Evolutionary conservation across 2,329 filamentous ascomycete species (phyloP).

Genomic region (Sarocladiaceae sp.): DNA sequence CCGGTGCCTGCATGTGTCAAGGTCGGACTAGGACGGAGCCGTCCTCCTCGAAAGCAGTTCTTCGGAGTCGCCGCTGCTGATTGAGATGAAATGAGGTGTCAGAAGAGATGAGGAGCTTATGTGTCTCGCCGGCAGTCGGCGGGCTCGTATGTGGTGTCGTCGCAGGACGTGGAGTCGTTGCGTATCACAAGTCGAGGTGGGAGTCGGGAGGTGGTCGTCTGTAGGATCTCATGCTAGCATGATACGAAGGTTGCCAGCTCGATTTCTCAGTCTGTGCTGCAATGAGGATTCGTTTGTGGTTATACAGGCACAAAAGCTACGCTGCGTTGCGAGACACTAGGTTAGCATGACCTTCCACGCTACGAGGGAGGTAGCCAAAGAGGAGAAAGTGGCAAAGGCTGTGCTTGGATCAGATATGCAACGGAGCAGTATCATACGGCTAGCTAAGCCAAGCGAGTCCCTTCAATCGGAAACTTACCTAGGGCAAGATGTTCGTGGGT

Average conservation of each 20-base stretch:
- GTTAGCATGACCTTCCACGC: too few species aligned
- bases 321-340: background rate
- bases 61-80: slow-evolving; percentile 5
- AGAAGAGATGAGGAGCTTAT: background rate
- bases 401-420: too few species aligned
- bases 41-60: background rate
- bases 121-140: background rate
- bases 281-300: background rate
- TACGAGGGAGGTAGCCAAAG: too few species aligned
- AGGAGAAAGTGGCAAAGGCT: background rate
- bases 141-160: background rate
- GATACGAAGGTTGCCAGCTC: background rate
- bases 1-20: slow-evolving; percentile 1
- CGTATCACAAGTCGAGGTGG: slow-evolving; percentile 2
- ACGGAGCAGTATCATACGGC: too few species aligned
- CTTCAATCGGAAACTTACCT: too few species aligned
- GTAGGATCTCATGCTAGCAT: background rate
- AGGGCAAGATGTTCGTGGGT: background rate
- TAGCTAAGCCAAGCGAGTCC: too few species aligned
- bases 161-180: too few species aligned
- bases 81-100: background rate
- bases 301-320: background rate
- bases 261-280: background rate
- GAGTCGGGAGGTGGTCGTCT: background rate
- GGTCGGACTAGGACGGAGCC: background rate